Conservation (phyloP, 2,329 filamentous ascomycete species). For the Calonectria hongkongensis region DNA sequence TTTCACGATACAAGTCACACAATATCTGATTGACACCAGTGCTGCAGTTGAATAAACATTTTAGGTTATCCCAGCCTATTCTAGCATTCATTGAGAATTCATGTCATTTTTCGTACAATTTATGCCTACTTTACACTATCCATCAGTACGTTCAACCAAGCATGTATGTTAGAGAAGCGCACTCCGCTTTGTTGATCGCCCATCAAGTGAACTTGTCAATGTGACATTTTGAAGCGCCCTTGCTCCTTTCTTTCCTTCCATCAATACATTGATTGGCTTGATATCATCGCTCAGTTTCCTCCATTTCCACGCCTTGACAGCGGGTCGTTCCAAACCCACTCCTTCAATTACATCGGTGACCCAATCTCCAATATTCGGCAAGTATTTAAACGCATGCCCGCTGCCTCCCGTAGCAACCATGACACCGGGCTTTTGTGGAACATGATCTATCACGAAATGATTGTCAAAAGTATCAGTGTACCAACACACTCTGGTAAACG, state of each 20-base stretch:
- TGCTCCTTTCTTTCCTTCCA: slow-evolving; percentile 28
- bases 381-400: slow-evolving; percentile 78
- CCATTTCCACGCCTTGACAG: slow-evolving; percentile 38
- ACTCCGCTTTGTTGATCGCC: slow-evolving; percentile 23
- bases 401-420: slow-evolving; percentile 77
- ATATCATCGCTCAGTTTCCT: not conserved
- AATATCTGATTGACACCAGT: too few relatives aligned
- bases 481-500: slow-evolving; percentile 58
- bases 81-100: too few relatives aligned
- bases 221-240: slow-evolving; percentile 39
- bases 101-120: too few relatives aligned
- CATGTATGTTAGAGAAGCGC: slow-evolving; percentile 4
- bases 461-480: slow-evolving; percentile 60
- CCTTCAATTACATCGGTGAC: slow-evolving; percentile 65
- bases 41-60: too few relatives aligned
- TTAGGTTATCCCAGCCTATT: too few relatives aligned
- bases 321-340: slow-evolving; percentile 17
- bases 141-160: not conserved
- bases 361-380: slow-evolving; percentile 74
- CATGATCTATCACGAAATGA: slow-evolving; percentile 57
- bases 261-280: slow-evolving; percentile 25
- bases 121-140: not conserved
- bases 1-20: too few relatives aligned
- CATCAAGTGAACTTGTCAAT: slow-evolving; percentile 26
- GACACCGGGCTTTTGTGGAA: slow-evolving; percentile 73